Percentiles rank a stretch among this genome's conserved stretches.
phyloP scores from a whole-genome alignment of 73 alveolate species.

The Breviolum minutum region DNA sequence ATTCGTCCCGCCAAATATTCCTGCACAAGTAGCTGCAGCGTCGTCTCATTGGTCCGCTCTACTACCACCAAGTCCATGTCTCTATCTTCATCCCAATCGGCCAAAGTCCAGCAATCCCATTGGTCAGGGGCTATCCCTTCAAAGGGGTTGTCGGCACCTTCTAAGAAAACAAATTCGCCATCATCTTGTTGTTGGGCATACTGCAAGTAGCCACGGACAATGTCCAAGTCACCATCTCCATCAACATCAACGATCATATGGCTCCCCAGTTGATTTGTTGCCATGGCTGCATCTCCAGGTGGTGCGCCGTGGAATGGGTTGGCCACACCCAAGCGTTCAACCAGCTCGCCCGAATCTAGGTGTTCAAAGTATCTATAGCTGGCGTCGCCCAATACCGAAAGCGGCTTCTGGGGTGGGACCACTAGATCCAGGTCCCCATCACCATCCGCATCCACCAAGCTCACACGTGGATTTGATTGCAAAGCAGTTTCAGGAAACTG shows the following conservation, averaged over 20 bases:
- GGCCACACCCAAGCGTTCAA: not conserved
- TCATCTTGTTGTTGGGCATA: conserved; percentile 6
- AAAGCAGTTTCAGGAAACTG: not conserved
- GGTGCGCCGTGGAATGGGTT: not conserved
- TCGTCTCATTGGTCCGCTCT: not conserved
- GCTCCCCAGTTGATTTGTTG: not conserved
- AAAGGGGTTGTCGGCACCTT: not conserved
- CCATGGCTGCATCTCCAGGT: not conserved
- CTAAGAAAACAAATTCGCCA: not conserved
- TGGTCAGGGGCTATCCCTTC: not conserved
- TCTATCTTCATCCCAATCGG: conserved; percentile 33
- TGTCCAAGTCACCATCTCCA: conserved; percentile 64
- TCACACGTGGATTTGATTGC: not conserved
- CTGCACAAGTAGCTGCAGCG: not conserved
- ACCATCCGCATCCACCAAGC: conserved; percentile 16
- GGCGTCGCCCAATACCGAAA: not conserved
- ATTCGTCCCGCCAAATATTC: not conserved
- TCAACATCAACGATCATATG: conserved; percentile 36
- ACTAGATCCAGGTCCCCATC: conserved; percentile 42
- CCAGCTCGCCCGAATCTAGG: not conserved
- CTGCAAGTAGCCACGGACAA: not conserved
- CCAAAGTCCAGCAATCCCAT: conserved; percentile 27
- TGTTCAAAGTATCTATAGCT: not conserved
- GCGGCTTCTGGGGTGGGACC: not conserved
- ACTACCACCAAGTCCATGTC: conserved; percentile 49